Percentiles rank a stretch among this genome's conserved stretches.
These are phyloP conservation scores for Pyrenophora teres DNA, from an alignment of 2,329 filamentous ascomycete genomes.

Conservation along the genomic window DNA sequence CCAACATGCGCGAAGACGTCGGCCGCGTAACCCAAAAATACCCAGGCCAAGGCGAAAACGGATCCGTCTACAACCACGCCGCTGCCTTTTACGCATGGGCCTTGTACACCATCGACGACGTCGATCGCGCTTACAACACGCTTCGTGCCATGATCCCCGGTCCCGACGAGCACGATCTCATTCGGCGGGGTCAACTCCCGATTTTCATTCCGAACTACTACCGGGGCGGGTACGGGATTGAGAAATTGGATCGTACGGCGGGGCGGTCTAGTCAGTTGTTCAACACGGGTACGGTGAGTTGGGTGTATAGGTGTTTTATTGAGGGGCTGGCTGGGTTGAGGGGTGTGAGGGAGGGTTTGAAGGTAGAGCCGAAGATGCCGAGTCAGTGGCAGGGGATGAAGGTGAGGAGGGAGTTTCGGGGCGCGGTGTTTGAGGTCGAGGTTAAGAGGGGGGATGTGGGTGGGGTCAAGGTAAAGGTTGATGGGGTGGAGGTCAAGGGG, in stretches of 20 bases:
- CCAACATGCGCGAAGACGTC: conserved; percentile 62
- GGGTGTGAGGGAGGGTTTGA: conserved; percentile 55
- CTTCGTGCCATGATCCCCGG: conserved; percentile 62
- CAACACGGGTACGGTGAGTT: conserved; percentile 63
- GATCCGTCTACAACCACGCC: conserved; percentile 63
- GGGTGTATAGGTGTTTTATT: conserved; percentile 61
- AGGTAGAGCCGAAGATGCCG: conserved; percentile 58
- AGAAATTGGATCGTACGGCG: conserved; percentile 49
- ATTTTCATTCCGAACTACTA: conserved; percentile 66
- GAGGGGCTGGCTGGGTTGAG: conserved; percentile 61
- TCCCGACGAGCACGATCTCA: conserved; percentile 56
- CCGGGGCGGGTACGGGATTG: conserved; percentile 40
- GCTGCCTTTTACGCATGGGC: conserved; percentile 61
- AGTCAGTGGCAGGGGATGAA: conserved; percentile 56
- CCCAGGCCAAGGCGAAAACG: conserved; percentile 63
- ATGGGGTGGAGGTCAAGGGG: conserved; percentile 48
- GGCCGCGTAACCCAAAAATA: conserved; percentile 64
- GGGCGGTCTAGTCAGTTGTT: conserved; percentile 63
- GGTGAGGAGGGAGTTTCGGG: conserved; percentile 57
- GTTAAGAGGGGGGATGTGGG: conserved; percentile 51
- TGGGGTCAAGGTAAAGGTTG: conserved; percentile 49
- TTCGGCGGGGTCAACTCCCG: conserved; percentile 60
- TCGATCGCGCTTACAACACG: conserved; percentile 57
- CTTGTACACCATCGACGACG: conserved; percentile 57
- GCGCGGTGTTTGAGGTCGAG: conserved; percentile 55